A percentile compares a stretch with the other conserved stretches of the same genome.
phyloP scores from a whole-genome alignment of 345 rosid species.

The Aquilaria sinensis region DNA sequence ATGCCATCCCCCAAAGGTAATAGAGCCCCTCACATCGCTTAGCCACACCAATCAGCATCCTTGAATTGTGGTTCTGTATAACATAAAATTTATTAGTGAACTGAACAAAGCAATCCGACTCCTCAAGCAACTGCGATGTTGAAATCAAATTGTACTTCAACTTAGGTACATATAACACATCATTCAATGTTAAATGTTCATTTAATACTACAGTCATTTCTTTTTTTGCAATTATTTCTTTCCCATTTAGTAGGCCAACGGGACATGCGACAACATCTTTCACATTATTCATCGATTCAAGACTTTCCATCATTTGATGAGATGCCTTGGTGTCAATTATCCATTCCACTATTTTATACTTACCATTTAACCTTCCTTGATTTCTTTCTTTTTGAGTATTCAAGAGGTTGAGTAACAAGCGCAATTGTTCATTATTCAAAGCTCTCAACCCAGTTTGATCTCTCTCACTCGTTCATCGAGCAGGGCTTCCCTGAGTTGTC shows the following conservation, averaged over 20 bases:
- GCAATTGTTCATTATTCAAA: not conserved
- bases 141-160: not conserved
- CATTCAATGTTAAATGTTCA: not conserved
- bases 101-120: too few species aligned
- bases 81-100: too few species aligned
- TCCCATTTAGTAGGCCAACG: not conserved
- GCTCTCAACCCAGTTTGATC: not conserved
- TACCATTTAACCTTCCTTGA: not conserved
- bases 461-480: not conserved
- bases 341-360: not conserved
- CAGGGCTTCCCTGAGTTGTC: not conserved
- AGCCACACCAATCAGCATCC: not conserved
- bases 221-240: not conserved
- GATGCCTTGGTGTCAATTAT: conserved; percentile 7
- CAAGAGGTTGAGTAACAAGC: not conserved
- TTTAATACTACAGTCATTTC: not conserved
- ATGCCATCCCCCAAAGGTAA: not conserved
- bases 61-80: conserved; percentile 1
- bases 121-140: conserved; percentile 2
- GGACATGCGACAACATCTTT: not conserved
- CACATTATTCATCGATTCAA: not conserved
- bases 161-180: conserved; percentile 5
- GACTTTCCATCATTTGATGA: conserved; percentile 5
- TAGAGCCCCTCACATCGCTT: not conserved
- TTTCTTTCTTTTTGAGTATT: not conserved